Evolutionary conservation across 2,329 filamentous ascomycete genomes (phyloP), one percentile per base, ranked within the genome.

Genomic region (Lecanicillium sp.): DNA sequence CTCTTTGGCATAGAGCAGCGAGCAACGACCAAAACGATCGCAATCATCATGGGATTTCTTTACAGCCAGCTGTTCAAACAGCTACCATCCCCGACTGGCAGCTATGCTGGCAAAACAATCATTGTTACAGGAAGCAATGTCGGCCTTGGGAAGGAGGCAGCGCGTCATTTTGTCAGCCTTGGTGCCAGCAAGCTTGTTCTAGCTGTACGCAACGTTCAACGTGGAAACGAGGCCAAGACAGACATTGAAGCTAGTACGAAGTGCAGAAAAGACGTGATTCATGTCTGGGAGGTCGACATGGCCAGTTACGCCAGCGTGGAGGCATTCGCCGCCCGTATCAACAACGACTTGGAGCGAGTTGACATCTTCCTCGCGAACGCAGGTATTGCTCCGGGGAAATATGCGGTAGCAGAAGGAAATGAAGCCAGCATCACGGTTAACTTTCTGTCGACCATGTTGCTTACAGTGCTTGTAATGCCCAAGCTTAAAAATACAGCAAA

Each of bases 211-310:
- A 38, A 28, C 18, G 19, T 28, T 6, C 13, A 25, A 9, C 35
- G 35, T 17, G 41, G 41, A 5, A 25, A 43, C 19, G 40, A 46
- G 37, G 44, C 27, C 33, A 63, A 59, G 15, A 36, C 46, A 3
- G 54, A 57, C 29, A 62, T 72, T 32, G 53, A 54, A 20, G 40
- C 42, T 1, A 49, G 53, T 15, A 54, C 56, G 11, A 45, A 32
- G 17, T 36, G 41, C 35, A 42, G 17, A 17, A 42, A 19, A 29
- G 52, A 39, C n/a, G 49, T 41, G 3, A 52, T 72, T 22, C 57
- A 73, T 31, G 68, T 74, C 11, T 77, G 71, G 71, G 39, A 57
- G 10, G 47, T 77, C 4, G 72, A 77, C 47, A 60, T 76, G 46
- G 49, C 47, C 12, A 64, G 57, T 14, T 71, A 69, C 46, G 60